These are phyloP conservation scores for Gynostemma pentaphyllum DNA, from an alignment of 306 rosid species.

Conservation along the genomic window DNA sequence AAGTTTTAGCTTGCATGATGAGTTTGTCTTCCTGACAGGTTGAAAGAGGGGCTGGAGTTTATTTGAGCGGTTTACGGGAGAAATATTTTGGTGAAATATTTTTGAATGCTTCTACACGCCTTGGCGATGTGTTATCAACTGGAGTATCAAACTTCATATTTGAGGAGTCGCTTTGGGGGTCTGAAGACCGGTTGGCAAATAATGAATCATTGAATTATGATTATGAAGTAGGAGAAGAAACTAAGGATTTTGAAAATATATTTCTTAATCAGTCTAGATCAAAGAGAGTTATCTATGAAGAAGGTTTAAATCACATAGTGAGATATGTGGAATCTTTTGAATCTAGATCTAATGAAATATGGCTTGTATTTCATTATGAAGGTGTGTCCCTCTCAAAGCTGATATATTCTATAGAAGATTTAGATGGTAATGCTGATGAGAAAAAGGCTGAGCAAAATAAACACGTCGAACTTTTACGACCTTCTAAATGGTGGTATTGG, in stretches of 20 bases:
- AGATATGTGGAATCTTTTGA: constrained; percentile 91
- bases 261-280: constrained; percentile 23
- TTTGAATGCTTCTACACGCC: constrained; percentile 56
- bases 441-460: constrained; percentile 39
- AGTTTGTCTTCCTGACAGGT: constrained; percentile 41
- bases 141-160: constrained; percentile 32
- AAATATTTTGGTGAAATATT: constrained; percentile 85
- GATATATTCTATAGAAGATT: constrained; percentile 60
- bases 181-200: constrained; percentile 18
- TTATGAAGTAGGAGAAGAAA: constrained; percentile 13
- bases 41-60: constrained; percentile 84
- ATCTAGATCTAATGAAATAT: constrained; percentile 79
- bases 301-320: constrained; percentile 86
- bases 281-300: constrained; percentile 39
- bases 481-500: constrained; percentile 99
- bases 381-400: constrained; percentile 80
- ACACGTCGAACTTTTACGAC: constrained; percentile 49
- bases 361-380: constrained; percentile 86
- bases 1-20: constrained; percentile 6
- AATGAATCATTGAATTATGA: constrained; percentile 18
- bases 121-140: constrained; percentile 39
- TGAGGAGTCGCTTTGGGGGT: constrained; percentile 33
- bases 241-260: constrained; percentile 28
- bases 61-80: constrained; percentile 87
- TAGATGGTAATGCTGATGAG: constrained; percentile 23